phyloP scores from a whole-genome alignment of 495 filamentous ascomycete genomes.

The Stereocaulon alpinum region DNA sequence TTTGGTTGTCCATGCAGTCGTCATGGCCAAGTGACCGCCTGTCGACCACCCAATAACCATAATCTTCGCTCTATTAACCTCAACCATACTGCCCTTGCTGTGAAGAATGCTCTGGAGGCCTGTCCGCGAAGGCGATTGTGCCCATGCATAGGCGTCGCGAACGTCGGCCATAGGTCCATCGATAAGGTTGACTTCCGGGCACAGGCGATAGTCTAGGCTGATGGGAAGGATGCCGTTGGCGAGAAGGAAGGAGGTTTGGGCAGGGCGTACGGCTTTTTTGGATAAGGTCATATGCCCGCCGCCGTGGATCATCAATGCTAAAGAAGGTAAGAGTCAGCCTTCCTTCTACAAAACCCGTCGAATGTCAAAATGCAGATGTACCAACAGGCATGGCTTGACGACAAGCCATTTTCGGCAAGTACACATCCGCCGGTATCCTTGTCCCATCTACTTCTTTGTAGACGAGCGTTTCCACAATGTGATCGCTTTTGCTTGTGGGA shows the following conservation, averaged over 20 bases:
- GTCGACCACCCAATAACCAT: conserved; percentile 48
- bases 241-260: conserved; percentile 34
- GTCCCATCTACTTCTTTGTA: no score
- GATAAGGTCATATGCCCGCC: conserved; percentile 40
- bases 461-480: no score
- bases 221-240: conserved; percentile 39
- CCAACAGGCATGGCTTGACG: conserved; percentile 22
- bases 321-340: no score
- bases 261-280: conserved; percentile 34
- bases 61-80: no score
- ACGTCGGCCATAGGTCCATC: conserved; percentile 45
- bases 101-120: no score
- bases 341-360: no score
- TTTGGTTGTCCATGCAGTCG: conserved; percentile 31
- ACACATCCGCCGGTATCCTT: no score
- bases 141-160: conserved; percentile 40
- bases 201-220: conserved; percentile 47
- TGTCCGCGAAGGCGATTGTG: no score
- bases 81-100: no score
- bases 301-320: conserved; percentile 45
- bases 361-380: no score
- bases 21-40: conserved; percentile 42
- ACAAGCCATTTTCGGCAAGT: no score
- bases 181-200: conserved; percentile 38
- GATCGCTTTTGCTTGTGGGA: no score